Evolutionary conservation across 225 moss, liverwort and hornwort genomes (phyloP).

Genomic region (Polytrichum commune): DNA sequence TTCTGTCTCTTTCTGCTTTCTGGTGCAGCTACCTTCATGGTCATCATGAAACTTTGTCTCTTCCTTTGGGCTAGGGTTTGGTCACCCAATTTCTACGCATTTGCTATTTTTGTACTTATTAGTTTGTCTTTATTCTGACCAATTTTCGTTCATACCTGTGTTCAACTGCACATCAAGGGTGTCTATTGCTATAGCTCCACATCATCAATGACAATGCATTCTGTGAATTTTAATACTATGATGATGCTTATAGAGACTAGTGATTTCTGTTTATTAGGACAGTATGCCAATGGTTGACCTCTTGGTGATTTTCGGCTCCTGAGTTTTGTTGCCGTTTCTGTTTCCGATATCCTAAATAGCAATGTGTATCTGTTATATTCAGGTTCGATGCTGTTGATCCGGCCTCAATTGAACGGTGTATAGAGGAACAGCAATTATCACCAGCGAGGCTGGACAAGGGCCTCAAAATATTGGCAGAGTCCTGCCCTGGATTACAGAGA

Average conservation of each 20-base stretch:
- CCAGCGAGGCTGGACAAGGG: constrained; percentile 36
- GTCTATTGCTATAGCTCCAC: no score
- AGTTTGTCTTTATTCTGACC: neutral
- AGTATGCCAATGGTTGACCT: no score
- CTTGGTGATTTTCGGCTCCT: neutral
- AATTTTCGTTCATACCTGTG: neutral
- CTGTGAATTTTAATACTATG: no score
- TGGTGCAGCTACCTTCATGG: no score
- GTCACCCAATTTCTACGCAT: neutral
- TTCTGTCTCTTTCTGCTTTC: no score
- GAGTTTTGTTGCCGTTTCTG: neutral
- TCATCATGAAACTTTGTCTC: neutral
- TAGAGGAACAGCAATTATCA: constrained; percentile 38
- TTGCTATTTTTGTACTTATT: neutral
- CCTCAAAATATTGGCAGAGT: constrained; percentile 33
- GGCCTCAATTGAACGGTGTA: constrained; percentile 34
- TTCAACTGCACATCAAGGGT: no score
- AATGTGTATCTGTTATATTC: neutral
- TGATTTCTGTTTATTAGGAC: no score
- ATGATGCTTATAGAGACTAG: no score
- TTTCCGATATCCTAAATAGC: neutral
- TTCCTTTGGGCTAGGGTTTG: neutral
- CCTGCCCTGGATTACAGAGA: constrained; percentile 49
- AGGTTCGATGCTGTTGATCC: constrained; percentile 29
- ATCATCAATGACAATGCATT: no score